Base-by-base conservation (phyloP, 306 rosid species). In the Trifolium subterraneum region DNA sequence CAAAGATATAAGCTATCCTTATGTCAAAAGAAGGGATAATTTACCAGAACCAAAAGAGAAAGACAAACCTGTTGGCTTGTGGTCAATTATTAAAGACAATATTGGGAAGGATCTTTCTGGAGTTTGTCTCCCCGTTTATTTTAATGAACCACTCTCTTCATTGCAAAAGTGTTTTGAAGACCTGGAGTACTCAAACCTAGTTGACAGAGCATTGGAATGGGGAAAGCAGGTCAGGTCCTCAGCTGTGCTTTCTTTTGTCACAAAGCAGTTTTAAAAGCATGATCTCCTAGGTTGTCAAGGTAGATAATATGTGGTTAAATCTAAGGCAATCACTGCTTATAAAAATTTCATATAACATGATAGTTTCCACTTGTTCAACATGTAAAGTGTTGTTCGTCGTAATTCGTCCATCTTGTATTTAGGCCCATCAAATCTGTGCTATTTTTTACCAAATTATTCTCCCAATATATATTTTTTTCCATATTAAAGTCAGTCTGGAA, bases 101-200 rank as follows among this genome's bases (percentile, higher is more conserved):
- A 94, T 94, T 36, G 99, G 99, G 70, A 92, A 92, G 89, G 99
- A 94, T 88, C 90, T 94, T 74, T 94, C 97, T 78, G 99, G 99
- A 75, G 99, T 94, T 79, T 94, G 99, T 81, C 99, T 94, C 74
- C 98, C 99, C 76, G 98, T 94, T 84, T 94, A 94, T 88, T 94
- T 94, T 85, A 94, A 94, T 71, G 99, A 94, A 83, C 99, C 99
- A 50, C 92, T 94, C 70, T 94, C 99, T 51, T 92, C 99, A 1
- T 81, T 94, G 84, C 99, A 94, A 85, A 94, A 94, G 84, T 94
- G 98, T 83, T 94, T 94, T 79, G 99, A 94, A 89, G 99, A 94
- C 82, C 82, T 94, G 70, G 99, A 94, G 83, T 94, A 94, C 85
- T 94, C 99, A 10, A 82, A 86, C 85, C 85, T 94, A 85, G 98